Evolutionary conservation across 2,329 filamentous ascomycete species (phyloP).

Genomic region (Leptographium radiaticola): DNA sequence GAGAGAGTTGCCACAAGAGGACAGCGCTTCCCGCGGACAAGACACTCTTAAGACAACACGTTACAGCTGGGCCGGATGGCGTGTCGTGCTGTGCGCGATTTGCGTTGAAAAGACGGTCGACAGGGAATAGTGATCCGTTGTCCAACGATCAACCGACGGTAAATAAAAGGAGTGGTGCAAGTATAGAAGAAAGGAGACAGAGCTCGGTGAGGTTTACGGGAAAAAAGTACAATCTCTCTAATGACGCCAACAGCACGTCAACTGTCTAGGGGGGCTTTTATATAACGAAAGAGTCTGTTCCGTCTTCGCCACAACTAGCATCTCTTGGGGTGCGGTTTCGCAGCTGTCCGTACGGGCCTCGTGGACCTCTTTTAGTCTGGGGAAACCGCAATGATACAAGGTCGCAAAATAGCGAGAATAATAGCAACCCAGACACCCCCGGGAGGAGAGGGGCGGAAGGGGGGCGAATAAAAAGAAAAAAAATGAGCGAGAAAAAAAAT

Average conservation of each 20-base stretch:
- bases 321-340: background rate
- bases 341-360: background rate
- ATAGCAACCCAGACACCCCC: background rate
- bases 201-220: background rate
- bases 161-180: background rate
- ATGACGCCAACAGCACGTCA: background rate
- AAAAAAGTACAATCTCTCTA: background rate
- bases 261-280: background rate
- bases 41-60: background rate
- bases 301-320: constrained; percentile 4
- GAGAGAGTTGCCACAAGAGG: background rate
- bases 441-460: background rate
- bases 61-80: constrained; percentile 9
- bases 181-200: background rate
- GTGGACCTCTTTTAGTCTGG: background rate
- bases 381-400: background rate
- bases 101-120: background rate
- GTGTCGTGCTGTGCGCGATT: background rate
- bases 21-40: no score
- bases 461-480: background rate
- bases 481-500: background rate
- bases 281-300: background rate
- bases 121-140: background rate
- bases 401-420: background rate
- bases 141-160: background rate